phyloP scores from a whole-genome alignment of 2,329 filamentous ascomycete species.

The Coniochaeta sp. region DNA sequence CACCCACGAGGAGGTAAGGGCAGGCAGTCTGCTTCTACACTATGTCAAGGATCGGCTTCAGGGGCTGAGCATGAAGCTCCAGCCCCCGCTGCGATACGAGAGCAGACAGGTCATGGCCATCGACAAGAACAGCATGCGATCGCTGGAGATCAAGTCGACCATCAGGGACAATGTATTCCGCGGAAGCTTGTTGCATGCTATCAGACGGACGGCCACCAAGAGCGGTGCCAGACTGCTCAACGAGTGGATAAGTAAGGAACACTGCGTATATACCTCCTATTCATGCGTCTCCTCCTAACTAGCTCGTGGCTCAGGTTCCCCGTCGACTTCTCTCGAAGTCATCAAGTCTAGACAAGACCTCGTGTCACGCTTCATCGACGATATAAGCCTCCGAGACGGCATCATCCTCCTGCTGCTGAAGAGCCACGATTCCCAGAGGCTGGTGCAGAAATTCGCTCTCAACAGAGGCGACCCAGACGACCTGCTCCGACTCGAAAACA shows the following conservation, averaged over 20 bases:
- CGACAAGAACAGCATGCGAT: conserved; percentile 84
- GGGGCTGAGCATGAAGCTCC: conserved; percentile 71
- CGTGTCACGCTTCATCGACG: conserved; percentile 64
- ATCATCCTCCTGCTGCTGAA: conserved; percentile 61
- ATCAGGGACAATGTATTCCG: conserved; percentile 70
- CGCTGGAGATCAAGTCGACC: conserved; percentile 82
- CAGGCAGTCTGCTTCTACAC: conserved; percentile 73
- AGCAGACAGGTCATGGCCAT: conserved; percentile 77
- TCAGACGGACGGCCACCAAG: conserved; percentile 84
- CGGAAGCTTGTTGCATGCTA: conserved; percentile 84
- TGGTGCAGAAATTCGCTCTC: conserved; percentile 90
- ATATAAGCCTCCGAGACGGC: conserved; percentile 62
- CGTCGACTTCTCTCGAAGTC: conserved; percentile 75
- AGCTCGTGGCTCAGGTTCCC: conserved; percentile 38
- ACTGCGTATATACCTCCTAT: conserved; percentile 28
- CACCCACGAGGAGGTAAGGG: conserved; percentile 60
- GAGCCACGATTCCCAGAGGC: conserved; percentile 78
- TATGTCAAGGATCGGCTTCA: conserved; percentile 78
- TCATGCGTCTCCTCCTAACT: conserved; percentile 3
- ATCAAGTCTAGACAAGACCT: conserved; percentile 79
- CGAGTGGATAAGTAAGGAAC: conserved; percentile 61
- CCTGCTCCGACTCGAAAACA: conserved; percentile 73
- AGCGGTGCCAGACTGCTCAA: conserved; percentile 80
- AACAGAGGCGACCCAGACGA: conserved; percentile 91
- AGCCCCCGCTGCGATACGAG: conserved; percentile 70